Base-by-base conservation (phyloP, 441 rosid species). In the Erysimum cheiri region DNA sequence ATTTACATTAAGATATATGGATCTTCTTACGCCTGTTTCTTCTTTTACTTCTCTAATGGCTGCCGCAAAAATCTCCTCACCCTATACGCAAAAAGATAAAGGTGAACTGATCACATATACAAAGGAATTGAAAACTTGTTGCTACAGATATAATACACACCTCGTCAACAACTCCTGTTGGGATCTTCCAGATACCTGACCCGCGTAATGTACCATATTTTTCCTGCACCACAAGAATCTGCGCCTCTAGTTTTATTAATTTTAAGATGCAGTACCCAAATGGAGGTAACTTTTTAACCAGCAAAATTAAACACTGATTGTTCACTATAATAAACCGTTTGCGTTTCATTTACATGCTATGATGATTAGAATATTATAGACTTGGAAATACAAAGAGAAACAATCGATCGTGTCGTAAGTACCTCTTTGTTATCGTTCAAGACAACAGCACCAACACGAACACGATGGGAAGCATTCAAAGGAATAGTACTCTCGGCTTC, bases 161-260 rank as follows among this genome's bases (percentile, higher is more conserved):
- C 97, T 90, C 88, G 17, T 93, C 93, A 49, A 86, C 98, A 61
- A 80, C 84, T 61, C 98, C 97, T n/a, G 97, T 89, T 33, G 97
- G 97, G 67, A 90, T 33, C 28, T 47, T 47, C 52, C 52, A 47
- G n/a, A 86, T 76, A 59, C 88, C 93, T 10, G 81, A 71, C 41
- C 87, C 89, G 40, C 63, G 75, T 28, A 89, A 76, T 1, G 0
- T 44, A 57, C 98, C 98, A 60, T 79, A 80, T 66, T 86, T 90
- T 74, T 93, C 98, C 79, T 86, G 92, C 48, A 91, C 96, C 43
- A 82, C 90, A 39, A 93, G 98, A 74, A 90, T 44, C 98, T 90
- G 78, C 55, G 78, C 55, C 55, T 28, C 22, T 68, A 10, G 64
- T 36, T 57, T 60, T 43, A 47, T 60, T 43, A 47, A 61, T 24